Evolutionary conservation across 805 yeast species (phyloP).

Genomic region (Ogataea dorogensis): DNA sequence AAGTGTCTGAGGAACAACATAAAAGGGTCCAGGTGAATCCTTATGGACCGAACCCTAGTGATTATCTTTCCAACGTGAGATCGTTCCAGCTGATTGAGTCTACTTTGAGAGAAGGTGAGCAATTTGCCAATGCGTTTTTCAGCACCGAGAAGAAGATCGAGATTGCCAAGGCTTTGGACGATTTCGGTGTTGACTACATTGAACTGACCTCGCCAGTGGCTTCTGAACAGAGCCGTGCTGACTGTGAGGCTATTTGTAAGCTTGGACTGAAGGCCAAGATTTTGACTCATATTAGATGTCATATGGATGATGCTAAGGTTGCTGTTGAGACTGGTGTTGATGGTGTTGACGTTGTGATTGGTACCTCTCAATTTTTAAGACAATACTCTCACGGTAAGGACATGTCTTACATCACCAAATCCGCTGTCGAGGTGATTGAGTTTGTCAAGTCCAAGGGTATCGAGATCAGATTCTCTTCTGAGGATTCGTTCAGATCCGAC

Average conservation of each 20-base stretch:
- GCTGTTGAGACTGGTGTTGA: conserved; percentile 64
- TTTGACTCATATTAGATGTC: conserved; percentile 59
- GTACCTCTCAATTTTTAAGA: conserved; percentile 57
- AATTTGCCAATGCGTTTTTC: conserved; percentile 62
- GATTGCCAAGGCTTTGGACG: conserved; percentile 60
- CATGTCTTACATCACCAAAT: conserved; percentile 56
- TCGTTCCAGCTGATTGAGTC: conserved; percentile 55
- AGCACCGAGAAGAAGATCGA: conserved; percentile 54
- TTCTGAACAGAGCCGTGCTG: conserved; percentile 54
- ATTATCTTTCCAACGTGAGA: conserved; percentile 52
- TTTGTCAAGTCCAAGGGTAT: conserved; percentile 59
- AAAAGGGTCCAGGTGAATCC: conserved; percentile 42
- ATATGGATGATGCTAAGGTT: conserved; percentile 58
- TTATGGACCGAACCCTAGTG: conserved; percentile 59
- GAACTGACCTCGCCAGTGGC: conserved; percentile 62
- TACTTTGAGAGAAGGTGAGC: conserved; percentile 63
- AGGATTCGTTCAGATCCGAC: conserved; percentile 60
- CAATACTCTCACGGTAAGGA: conserved; percentile 60
- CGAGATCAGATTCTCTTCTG: conserved; percentile 57
- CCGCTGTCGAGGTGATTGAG: conserved; percentile 58
- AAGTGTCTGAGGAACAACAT: conserved; percentile 46
- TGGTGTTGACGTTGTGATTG: conserved; percentile 61
- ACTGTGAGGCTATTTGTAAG: conserved; percentile 60
- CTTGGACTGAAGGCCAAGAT: conserved; percentile 52
- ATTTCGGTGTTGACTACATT: conserved; percentile 60